These are phyloP conservation scores for Asterophora parasitica DNA, from an alignment of 768 basidiomycete species.

Conservation along the genomic window DNA sequence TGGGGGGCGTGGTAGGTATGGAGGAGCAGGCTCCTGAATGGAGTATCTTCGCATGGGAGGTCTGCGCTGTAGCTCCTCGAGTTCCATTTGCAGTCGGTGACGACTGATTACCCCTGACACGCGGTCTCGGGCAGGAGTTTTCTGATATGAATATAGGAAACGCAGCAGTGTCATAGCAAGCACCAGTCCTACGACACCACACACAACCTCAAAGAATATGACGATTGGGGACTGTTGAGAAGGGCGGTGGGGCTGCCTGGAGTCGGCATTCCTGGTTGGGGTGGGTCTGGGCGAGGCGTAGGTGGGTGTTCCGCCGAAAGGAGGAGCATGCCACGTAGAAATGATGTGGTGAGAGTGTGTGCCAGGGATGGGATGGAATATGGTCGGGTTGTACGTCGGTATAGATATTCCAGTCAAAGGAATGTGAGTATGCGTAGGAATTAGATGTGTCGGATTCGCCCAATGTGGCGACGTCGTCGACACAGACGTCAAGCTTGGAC, in stretches of 20 bases:
- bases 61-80: constrained; percentile 42
- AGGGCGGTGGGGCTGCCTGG: constrained; percentile 6
- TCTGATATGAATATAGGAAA: constrained; percentile 38
- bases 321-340: background rate
- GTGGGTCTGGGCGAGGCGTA: constrained; percentile 8
- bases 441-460: background rate
- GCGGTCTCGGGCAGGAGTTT: constrained; percentile 42
- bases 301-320: background rate
- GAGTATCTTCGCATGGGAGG: constrained; percentile 25
- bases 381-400: background rate
- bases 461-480: constrained; percentile 1
- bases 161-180: constrained; percentile 35
- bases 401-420: constrained; percentile 5
- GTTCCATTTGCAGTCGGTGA: constrained; percentile 46
- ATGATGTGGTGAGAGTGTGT: background rate
- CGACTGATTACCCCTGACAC: constrained; percentile 36
- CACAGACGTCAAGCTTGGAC: too few relatives aligned
- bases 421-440: background rate
- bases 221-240: constrained; percentile 28
- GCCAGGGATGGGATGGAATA: too few relatives aligned
- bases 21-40: constrained; percentile 43
- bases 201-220: constrained; percentile 44
- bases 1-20: constrained; percentile 48
- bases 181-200: constrained; percentile 31
- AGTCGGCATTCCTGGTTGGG: constrained; percentile 7